Conservation (phyloP, 2,329 filamentous ascomycete genomes). For the Colletotrichum sp. region DNA sequence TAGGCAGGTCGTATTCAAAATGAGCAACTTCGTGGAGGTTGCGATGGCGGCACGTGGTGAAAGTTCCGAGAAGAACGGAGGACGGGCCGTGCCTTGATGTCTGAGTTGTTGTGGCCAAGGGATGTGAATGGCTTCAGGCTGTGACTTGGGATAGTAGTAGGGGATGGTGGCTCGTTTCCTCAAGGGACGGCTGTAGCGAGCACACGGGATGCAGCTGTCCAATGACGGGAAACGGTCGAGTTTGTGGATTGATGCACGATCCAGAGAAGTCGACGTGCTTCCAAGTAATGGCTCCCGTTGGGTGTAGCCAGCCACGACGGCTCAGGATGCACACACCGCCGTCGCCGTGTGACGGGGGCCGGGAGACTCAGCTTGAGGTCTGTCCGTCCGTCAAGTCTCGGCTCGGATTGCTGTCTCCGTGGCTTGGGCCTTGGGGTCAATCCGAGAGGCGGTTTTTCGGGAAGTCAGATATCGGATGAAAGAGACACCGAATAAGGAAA, state of each 20-base stretch:
- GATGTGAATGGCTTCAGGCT: neutral
- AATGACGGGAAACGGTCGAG: neutral
- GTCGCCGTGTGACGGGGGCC: neutral
- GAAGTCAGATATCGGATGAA: neutral
- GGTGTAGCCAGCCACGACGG: constrained; percentile 3
- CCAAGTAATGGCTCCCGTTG: neutral
- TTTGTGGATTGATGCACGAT: neutral
- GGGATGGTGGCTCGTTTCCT: neutral
- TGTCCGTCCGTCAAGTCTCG: neutral
- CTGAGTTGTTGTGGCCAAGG: neutral
- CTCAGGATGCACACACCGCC: neutral
- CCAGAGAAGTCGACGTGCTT: neutral
- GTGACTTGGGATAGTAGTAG: neutral
- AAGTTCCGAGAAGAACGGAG: constrained; percentile 3
- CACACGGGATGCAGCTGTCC: constrained; percentile 13
- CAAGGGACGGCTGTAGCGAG: neutral
- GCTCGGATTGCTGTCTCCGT: neutral
- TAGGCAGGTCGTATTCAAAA: neutral
- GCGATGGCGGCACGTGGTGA: neutral
- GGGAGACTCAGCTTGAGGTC: neutral
- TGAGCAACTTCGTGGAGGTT: neutral
- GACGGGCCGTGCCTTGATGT: constrained; percentile 8
- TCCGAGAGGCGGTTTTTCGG: neutral
- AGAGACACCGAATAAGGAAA: neutral
- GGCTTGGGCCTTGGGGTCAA: neutral